Base-by-base conservation (phyloP, 2,329 filamentous ascomycete genomes). In the Akanthomyces muscarius region DNA sequence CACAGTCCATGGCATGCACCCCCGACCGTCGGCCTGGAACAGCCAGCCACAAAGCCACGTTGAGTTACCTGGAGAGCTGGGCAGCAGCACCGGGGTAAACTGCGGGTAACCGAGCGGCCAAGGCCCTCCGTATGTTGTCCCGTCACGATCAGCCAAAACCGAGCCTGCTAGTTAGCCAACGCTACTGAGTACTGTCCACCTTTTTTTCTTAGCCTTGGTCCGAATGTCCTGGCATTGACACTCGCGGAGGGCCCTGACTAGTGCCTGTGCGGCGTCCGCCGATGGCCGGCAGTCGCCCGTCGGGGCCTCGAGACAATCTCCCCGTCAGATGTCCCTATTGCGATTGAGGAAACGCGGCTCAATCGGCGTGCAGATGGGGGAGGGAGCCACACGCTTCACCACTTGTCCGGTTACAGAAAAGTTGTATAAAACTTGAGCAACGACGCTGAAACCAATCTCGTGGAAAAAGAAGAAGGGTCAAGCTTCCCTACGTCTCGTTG, bases 181-280 rank as follows among this genome's bases (percentile, higher is more conserved):
- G 28, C 33, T 33, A 33, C 33, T 11, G 7, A 11, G 4, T 36
- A 11, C 33, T 36, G 33, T 36, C 33, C 33, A 36, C 33, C 33
- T 36, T 36, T 36, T 8, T 36, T 36, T 33, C 5, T 36, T 36
- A 36, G 33, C 33, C 33, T 47, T 44, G 1, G 53, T 18, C 41
- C 38, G 18, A 45, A 11, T 53, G n/a, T 25, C 21, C 41, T 38
- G 10, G 0, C n/a, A 14, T 44, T 25, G 6, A 21, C 52, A 33
- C 11, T 16, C 23, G 11, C 18, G 21, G 21, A 21, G 21, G 21
- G 21, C 21, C 21, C 21, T 21, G 47, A 18, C 42, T 38, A 30
- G 14, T 13, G 47, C 14, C 21, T 28, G 11, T 41, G 23, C 61
- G 61, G 61, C 61, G 61, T 58, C 61, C 61, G 61, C 61, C 61